Evolutionary conservation across 306 rosid genomes (phyloP).

Genomic region (Cucurbita ficifolia): DNA sequence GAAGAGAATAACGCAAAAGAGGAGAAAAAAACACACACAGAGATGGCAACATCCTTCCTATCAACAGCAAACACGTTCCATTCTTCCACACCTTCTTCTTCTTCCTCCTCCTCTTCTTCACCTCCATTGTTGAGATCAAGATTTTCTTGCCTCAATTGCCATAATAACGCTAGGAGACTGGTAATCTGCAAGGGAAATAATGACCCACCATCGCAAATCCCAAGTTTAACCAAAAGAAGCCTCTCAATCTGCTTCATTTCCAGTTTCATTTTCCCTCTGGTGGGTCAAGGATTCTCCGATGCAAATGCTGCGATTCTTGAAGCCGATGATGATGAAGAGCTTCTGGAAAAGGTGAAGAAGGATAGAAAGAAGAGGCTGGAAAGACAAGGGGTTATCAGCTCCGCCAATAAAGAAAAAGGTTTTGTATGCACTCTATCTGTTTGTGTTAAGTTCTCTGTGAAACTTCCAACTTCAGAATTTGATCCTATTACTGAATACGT

Average conservation of each 20-base stretch:
- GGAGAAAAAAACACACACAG: neutral
- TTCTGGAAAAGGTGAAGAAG: conserved; percentile 59
- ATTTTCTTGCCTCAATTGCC: conserved; percentile 13
- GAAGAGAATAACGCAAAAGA: conserved; percentile 14
- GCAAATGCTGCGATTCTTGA: conserved; percentile 84
- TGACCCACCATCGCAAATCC: conserved; percentile 12
- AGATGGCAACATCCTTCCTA: conserved; percentile 64
- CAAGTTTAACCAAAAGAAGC: conserved; percentile 44
- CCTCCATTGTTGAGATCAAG: conserved; percentile 15
- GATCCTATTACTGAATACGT: too few species aligned
- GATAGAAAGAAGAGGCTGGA: conserved; percentile 90
- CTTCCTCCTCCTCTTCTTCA: conserved; percentile 20
- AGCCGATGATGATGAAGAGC: conserved; percentile 88
- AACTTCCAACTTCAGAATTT: neutral
- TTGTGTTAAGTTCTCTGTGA: neutral
- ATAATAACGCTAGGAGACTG: conserved; percentile 18
- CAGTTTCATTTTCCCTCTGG: conserved; percentile 35
- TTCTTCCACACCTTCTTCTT: conserved; percentile 21
- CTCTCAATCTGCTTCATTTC: conserved; percentile 32
- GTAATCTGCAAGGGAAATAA: conserved; percentile 31
- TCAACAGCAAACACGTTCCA: conserved; percentile 39
- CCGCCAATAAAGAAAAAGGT: conserved; percentile 78
- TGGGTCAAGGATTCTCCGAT: conserved; percentile 23
- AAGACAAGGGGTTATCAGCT: conserved; percentile 55
- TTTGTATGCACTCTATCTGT: neutral